Evolutionary conservation across 495 filamentous ascomycete genomes (phyloP).

Genomic region (Lasiosphaeria ovina): DNA sequence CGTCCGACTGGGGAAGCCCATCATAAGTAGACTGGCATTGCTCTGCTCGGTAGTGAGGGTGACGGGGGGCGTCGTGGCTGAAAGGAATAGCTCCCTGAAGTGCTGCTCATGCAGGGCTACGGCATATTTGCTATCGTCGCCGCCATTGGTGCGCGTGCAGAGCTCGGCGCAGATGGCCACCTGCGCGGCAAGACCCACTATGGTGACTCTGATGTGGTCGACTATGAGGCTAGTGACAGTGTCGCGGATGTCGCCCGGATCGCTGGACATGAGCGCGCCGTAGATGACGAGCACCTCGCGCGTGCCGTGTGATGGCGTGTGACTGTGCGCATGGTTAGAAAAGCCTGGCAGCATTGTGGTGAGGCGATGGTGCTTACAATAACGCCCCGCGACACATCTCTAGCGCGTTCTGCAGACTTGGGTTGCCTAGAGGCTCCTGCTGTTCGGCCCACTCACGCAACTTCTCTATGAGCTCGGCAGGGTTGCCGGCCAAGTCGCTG

Average conservation of each 20-base stretch:
- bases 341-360: neutral
- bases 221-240: conserved; percentile 73
- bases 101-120: conserved; percentile 87
- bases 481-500: conserved; percentile 88
- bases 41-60: conserved; percentile 65
- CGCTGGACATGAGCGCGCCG: conserved; percentile 82
- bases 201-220: conserved; percentile 79
- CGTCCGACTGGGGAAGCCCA: conserved; percentile 97
- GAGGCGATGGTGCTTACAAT: conserved; percentile 51
- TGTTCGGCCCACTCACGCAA: conserved; percentile 63
- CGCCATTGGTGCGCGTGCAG: conserved; percentile 78
- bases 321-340: conserved; percentile 43
- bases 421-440: conserved; percentile 83
- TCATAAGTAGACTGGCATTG: conserved; percentile 81
- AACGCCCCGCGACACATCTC: conserved; percentile 90
- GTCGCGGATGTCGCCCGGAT: conserved; percentile 92
- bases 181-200: conserved; percentile 88
- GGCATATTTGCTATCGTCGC: conserved; percentile 70
- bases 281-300: conserved; percentile 89
- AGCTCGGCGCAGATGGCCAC: conserved; percentile 90
- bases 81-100: conserved; percentile 84
- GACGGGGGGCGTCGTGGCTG: conserved; percentile 83
- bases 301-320: conserved; percentile 90
- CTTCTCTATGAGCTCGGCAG: conserved; percentile 78
- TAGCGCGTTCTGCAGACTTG: conserved; percentile 90